Percentiles rank a stretch among this genome's conserved stretches.
Conservation (phyloP, 2,329 filamentous ascomycete species). For the Claviceps spartinae region DNA sequence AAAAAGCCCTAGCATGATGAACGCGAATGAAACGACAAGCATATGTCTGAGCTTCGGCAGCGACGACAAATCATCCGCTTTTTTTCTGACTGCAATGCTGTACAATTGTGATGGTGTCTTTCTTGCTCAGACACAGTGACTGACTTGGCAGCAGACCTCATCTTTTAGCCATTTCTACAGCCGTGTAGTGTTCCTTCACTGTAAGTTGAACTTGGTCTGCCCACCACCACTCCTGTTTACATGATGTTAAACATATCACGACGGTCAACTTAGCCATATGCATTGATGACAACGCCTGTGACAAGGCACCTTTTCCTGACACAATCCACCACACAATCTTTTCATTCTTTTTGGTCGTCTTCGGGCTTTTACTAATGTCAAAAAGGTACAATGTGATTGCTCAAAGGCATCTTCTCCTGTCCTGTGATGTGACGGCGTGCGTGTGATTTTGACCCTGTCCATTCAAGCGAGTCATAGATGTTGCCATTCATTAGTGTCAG, state of each 20-base stretch:
- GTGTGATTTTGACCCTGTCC: too few relatives aligned
- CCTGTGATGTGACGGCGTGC: neutral
- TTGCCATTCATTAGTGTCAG: too few relatives aligned
- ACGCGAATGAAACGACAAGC: slow-evolving; percentile 80
- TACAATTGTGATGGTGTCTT: slow-evolving; percentile 5
- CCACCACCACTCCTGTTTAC: slow-evolving; percentile 6
- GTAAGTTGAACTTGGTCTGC: slow-evolving; percentile 15
- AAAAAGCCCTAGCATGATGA: slow-evolving; percentile 52
- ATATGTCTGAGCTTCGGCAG: slow-evolving; percentile 77
- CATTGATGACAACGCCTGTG: slow-evolving; percentile 33
- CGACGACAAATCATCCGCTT: slow-evolving; percentile 26
- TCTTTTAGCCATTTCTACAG: neutral
- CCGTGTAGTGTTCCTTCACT: neutral
- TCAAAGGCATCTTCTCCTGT: neutral
- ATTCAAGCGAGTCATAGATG: too few relatives aligned
- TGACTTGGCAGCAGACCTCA: neutral
- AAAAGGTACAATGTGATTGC: neutral
- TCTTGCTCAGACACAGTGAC: slow-evolving; percentile 2
- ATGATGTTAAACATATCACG: slow-evolving; percentile 33
- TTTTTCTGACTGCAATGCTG: slow-evolving; percentile 9
- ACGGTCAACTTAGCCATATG: slow-evolving; percentile 36
- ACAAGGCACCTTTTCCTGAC: slow-evolving; percentile 27
- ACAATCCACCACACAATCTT: neutral
- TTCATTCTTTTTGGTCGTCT: neutral
- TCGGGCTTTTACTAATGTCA: slow-evolving; percentile 3